Evolutionary conservation across 1,284 basidiomycete species (phyloP), one percentile per base, ranked within the genome.

Genomic region (Ganoderma meredithae): DNA sequence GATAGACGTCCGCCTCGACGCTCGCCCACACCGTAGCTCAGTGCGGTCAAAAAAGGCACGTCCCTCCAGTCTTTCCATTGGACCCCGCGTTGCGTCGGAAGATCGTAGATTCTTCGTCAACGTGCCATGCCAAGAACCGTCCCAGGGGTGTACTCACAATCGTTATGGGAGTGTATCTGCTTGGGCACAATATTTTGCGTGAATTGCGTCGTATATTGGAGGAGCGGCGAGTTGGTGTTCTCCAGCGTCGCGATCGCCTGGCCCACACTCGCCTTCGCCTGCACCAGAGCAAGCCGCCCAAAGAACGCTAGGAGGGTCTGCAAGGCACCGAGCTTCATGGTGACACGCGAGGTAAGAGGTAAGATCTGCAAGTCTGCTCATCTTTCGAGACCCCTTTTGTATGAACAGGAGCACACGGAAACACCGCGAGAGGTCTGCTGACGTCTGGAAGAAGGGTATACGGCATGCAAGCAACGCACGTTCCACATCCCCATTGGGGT

Each of bases 1-100:
- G 77, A 81, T 81, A 86, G 15, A 88, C 84, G 72, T 87, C 86
- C 3, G 86, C 86, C 73, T 88, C 86, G 3, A 87, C 85, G 69
- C 86, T 87, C n/a, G 7, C 78, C 77, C n/a, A 85, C 85, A 3
- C 86, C 85, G 25, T 83, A 78, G 71, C 85, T 86, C 2, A 87
- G 69, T 9, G 85, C 86, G 5, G 81, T 83, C 15, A 86, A 75
- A 36, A 87, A 76, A 6, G 86, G 85, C 3, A 86, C 85, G 67
- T 87, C 84, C 33, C 85, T 79, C 85, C 85, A 86, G 75, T 88
- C 86, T 87, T 60, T 27, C 27, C 27, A 43, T 60, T 22, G 13
- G 8, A 3, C 25, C 13, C 22, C 13, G 53, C 27, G 17, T 58
- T 58, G 36, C 55, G 39, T 58, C 36, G 19, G 10, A n/a, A 12